A percentile compares a stretch with the other conserved stretches of the same genome.
Conservation (phyloP, 768 basidiomycete genomes). For the Mycena amicta region DNA sequence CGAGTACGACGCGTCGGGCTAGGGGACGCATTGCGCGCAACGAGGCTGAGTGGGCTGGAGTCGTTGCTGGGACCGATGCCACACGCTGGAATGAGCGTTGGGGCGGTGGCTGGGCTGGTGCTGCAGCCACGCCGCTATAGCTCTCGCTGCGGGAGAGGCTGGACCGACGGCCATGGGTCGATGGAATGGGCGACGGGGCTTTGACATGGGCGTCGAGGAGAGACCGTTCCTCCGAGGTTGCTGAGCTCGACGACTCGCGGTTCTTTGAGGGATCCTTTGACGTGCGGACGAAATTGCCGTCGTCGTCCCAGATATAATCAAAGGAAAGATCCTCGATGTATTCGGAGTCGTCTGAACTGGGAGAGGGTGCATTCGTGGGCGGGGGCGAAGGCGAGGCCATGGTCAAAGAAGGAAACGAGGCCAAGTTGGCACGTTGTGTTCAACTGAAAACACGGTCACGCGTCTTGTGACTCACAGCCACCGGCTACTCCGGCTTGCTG, state of each 20-base stretch:
- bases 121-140: constrained; percentile 34
- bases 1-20: constrained; percentile 44
- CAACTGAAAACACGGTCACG: neutral
- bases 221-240: constrained; percentile 46
- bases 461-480: neutral
- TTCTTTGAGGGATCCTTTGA: constrained; percentile 57
- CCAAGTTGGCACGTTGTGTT: neutral
- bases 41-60: constrained; percentile 34
- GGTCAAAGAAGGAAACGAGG: constrained; percentile 12
- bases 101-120: constrained; percentile 22
- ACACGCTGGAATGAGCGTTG: constrained; percentile 67
- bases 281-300: constrained; percentile 58
- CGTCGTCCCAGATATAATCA: constrained; percentile 58
- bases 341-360: constrained; percentile 58
- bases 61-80: constrained; percentile 58
- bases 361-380: constrained; percentile 35
- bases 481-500: neutral
- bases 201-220: constrained; percentile 32
- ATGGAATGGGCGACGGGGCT: constrained; percentile 26
- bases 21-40: constrained; percentile 27
- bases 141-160: constrained; percentile 30
- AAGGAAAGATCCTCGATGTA: constrained; percentile 65
- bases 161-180: constrained; percentile 26
- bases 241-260: constrained; percentile 41
- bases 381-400: constrained; percentile 28